phyloP scores from a whole-genome alignment of 2,329 filamentous ascomycete genomes.

The Dichotomopilus funicola region DNA sequence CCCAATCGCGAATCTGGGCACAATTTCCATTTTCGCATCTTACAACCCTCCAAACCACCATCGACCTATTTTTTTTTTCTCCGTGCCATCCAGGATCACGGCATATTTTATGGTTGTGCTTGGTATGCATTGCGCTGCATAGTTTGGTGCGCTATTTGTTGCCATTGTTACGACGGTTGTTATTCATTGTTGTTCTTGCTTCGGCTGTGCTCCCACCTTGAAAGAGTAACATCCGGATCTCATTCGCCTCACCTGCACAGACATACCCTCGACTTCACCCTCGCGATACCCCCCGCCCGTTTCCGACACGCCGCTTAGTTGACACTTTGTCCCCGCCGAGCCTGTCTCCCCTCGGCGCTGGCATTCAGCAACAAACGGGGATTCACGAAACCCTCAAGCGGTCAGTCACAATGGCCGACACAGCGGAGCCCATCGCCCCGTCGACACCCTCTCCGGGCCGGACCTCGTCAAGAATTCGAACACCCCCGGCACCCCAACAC shows the following conservation, averaged over 20 bases:
- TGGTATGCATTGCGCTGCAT: conserved; percentile 5
- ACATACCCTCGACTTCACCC: background rate
- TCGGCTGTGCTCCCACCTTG: too few species aligned
- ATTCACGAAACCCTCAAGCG: background rate
- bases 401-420: conserved; percentile 13
- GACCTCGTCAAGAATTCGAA: conserved; percentile 48
- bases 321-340: background rate
- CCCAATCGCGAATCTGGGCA: conserved; percentile 6
- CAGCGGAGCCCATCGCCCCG: conserved; percentile 35
- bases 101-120: conserved; percentile 15
- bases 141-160: conserved; percentile 18
- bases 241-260: background rate
- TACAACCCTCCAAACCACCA: background rate
- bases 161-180: too few species aligned
- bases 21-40: conserved; percentile 4
- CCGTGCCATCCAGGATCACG: conserved; percentile 2
- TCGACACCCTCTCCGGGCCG: conserved; percentile 50
- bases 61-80: background rate
- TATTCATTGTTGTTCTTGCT: too few species aligned
- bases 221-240: background rate
- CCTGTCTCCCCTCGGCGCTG: too few species aligned
- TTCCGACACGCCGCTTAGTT: background rate
- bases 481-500: conserved; percentile 62
- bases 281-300: background rate
- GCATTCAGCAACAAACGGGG: background rate